Percentiles rank a stretch among this genome's conserved stretches.
These are phyloP conservation scores for Xenosphaeropsis pyriputrescens DNA, from an alignment of 2,329 filamentous ascomycete species.

Conservation along the genomic window DNA sequence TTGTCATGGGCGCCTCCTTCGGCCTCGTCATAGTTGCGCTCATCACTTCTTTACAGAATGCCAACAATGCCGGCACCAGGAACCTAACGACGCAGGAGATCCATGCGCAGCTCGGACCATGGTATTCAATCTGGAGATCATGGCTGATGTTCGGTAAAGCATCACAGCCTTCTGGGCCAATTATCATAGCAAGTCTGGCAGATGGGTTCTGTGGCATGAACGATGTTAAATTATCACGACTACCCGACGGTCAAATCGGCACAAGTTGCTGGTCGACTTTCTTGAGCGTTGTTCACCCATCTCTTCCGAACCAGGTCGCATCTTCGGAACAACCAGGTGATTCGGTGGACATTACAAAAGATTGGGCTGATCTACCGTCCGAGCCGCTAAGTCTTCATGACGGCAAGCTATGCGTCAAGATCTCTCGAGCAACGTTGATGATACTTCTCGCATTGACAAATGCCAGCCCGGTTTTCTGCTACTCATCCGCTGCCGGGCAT, in stretches of 20 bases:
- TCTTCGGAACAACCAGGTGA: too few relatives aligned
- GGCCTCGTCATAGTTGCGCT: too few relatives aligned
- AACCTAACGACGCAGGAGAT: neutral
- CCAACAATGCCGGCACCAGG: conserved; percentile 4
- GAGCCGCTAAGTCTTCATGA: conserved; percentile 1
- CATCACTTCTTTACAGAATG: too few relatives aligned
- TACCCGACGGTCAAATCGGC: conserved; percentile 1
- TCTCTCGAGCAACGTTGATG: conserved; percentile 4
- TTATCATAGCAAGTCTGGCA: conserved; percentile 1
- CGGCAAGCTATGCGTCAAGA: conserved; percentile 1
- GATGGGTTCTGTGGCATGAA: conserved; percentile 3
- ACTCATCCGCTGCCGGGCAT: conserved; percentile 17
- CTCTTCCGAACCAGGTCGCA: too few relatives aligned
- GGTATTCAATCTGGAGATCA: neutral
- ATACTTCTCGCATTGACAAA: conserved; percentile 11
- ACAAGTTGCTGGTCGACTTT: conserved; percentile 1
- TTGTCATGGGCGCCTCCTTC: too few relatives aligned
- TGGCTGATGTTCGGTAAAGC: neutral
- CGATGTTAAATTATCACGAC: conserved; percentile 1
- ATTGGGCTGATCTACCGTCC: neutral
- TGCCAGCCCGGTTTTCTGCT: conserved; percentile 15
- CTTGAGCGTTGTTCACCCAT: conserved; percentile 1
- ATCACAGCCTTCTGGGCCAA: neutral
- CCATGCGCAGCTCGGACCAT: neutral
- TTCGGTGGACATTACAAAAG: neutral